These are phyloP conservation scores for Cadophora sp. DNA, from an alignment of 2,329 filamentous ascomycete genomes.

Conservation along the genomic window DNA sequence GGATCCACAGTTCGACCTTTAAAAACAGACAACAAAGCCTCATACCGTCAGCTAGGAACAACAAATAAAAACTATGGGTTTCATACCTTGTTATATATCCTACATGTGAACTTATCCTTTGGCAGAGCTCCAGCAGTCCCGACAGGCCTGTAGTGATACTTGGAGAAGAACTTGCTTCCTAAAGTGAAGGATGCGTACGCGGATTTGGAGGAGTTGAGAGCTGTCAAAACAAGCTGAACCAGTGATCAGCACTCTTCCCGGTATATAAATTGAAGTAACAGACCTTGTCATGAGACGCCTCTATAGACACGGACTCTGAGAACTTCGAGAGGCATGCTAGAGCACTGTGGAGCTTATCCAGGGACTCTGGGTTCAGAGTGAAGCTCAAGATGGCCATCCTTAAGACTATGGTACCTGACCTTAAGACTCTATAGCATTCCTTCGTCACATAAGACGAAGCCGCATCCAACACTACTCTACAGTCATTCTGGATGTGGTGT, in stretches of 20 bases:
- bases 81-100: slow-evolving; percentile 71
- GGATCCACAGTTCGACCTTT: slow-evolving; percentile 69
- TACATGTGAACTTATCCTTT: slow-evolving; percentile 71
- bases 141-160: slow-evolving; percentile 68
- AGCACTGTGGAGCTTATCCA: slow-evolving; percentile 73
- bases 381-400: slow-evolving; percentile 72
- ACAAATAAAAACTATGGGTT: neutral
- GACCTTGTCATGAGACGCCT: slow-evolving; percentile 48
- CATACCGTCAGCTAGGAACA: neutral
- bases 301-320: slow-evolving; percentile 78
- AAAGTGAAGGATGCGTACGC: slow-evolving; percentile 77
- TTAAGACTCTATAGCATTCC: neutral
- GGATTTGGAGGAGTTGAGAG: slow-evolving; percentile 81
- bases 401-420: neutral
- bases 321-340: slow-evolving; percentile 80
- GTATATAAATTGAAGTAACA: slow-evolving; percentile 21
- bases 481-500: neutral
- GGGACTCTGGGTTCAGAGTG: slow-evolving; percentile 75
- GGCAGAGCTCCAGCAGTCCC: slow-evolving; percentile 25
- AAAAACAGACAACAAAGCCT: slow-evolving; percentile 77
- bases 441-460: neutral
- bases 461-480: neutral
- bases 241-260: neutral
- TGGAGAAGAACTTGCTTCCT: slow-evolving; percentile 72
- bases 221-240: slow-evolving; percentile 71